A percentile compares a stretch with the other conserved stretches of the same genome.
Evolutionary conservation across 345 rosid species (phyloP).

Genomic region (Streptanthus diversifolius): DNA sequence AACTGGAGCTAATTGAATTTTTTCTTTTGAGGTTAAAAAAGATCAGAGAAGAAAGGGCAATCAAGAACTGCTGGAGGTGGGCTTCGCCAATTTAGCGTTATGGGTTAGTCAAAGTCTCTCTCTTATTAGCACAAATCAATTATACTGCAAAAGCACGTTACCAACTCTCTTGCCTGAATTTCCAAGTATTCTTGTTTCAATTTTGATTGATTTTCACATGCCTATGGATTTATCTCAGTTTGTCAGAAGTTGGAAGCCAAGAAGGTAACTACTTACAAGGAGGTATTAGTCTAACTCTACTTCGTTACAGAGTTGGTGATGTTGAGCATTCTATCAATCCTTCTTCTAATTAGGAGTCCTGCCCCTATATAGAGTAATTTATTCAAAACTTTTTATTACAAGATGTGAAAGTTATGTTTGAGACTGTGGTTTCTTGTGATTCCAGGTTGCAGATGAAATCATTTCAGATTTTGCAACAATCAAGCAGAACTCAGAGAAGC

Average conservation of each 20-base stretch:
- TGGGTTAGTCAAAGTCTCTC: slow-evolving; percentile 32
- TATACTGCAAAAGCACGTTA: background rate
- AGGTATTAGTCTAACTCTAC: slow-evolving; percentile 29
- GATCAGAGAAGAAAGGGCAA: slow-evolving; percentile 36
- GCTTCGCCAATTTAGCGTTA: slow-evolving; percentile 42
- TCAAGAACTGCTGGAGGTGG: slow-evolving; percentile 43
- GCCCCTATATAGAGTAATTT: background rate
- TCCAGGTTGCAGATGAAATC: slow-evolving; percentile 45
- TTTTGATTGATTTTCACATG: background rate
- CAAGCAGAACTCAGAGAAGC: slow-evolving; percentile 23
- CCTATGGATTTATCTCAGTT: slow-evolving; percentile 29
- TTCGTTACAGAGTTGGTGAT: background rate
- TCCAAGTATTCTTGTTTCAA: background rate
- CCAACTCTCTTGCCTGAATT: background rate
- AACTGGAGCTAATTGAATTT: background rate
- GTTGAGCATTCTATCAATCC: background rate
- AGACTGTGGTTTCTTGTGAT: slow-evolving; percentile 21
- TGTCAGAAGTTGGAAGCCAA: slow-evolving; percentile 49
- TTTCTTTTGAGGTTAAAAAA: background rate
- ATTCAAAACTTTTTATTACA: background rate
- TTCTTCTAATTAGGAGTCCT: background rate
- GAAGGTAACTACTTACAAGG: slow-evolving; percentile 44
- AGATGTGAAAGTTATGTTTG: background rate
- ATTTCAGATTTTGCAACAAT: slow-evolving; percentile 38
- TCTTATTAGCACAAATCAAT: background rate